phyloP scores from a whole-genome alignment of 305 asterid species.

The Fraxinus dipetala region DNA sequence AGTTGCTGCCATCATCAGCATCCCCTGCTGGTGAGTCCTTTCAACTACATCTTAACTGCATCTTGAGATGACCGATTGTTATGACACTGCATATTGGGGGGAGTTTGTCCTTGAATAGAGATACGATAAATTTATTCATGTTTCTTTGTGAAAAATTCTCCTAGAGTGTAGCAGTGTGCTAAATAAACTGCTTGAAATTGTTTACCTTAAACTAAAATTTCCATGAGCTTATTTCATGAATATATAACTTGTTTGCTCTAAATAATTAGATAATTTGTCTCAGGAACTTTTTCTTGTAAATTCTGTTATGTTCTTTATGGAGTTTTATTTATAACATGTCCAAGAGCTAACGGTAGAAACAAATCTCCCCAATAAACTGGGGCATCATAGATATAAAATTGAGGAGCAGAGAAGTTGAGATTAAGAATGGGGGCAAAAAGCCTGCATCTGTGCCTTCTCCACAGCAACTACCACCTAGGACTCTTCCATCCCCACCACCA shows the following conservation, averaged over 20 bases:
- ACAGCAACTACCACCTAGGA: slow-evolving; percentile 41
- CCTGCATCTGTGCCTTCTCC: slow-evolving; percentile 33
- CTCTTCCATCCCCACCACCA: slow-evolving; percentile 31
- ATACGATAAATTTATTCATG: background rate
- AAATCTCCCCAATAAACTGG: background rate
- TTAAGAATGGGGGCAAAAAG: slow-evolving; percentile 36
- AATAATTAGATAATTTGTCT: background rate
- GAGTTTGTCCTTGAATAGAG: background rate
- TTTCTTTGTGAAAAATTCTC: background rate
- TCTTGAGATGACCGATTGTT: background rate
- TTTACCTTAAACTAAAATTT: slow-evolving; percentile 1
- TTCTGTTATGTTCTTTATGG: slow-evolving; percentile 8
- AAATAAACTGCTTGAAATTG: slow-evolving; percentile 10
- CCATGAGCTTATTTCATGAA: slow-evolving; percentile 1
- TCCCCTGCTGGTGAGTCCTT: slow-evolving; percentile 42
- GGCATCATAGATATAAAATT: slow-evolving; percentile 37
- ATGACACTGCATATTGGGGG: background rate
- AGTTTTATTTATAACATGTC: background rate
- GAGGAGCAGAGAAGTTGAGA: slow-evolving; percentile 41
- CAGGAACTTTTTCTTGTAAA: background rate
- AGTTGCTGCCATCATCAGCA: slow-evolving; percentile 36
- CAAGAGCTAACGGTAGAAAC: background rate
- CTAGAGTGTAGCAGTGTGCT: slow-evolving; percentile 12
- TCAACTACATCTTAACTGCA: slow-evolving; percentile 2
- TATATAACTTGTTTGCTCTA: background rate